Percentiles rank a stretch among this genome's conserved stretches.
Conservation (phyloP, 2,329 filamentous ascomycete genomes). For the Aspergillus luchuensis region DNA sequence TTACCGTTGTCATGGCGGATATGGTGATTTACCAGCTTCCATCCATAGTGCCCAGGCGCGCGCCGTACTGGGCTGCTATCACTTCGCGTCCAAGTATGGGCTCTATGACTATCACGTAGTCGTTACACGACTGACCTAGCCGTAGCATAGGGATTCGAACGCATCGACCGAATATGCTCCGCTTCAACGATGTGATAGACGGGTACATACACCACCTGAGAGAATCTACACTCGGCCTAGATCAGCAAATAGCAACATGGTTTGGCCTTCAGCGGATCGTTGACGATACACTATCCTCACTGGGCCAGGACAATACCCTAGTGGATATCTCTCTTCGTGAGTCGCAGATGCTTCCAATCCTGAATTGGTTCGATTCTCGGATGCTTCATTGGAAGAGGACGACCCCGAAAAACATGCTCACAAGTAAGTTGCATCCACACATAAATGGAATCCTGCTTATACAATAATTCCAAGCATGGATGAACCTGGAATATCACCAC, state of each 20-base stretch:
- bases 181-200: slow-evolving; percentile 1
- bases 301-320: background rate
- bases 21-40: background rate
- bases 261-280: slow-evolving; percentile 2
- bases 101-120: background rate
- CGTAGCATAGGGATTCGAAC: slow-evolving; percentile 2
- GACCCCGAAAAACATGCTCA: background rate
- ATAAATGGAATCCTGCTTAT: background rate
- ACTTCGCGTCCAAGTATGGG: slow-evolving; percentile 6
- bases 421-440: background rate
- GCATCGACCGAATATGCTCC: slow-evolving; percentile 7
- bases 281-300: background rate
- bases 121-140: background rate
- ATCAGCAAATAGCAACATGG: slow-evolving; percentile 7
- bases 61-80: slow-evolving; percentile 4
- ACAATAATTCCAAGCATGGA: background rate
- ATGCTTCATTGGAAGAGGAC: slow-evolving; percentile 5
- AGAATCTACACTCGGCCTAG: background rate
- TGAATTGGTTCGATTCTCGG: slow-evolving; percentile 7
- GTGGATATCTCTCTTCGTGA: background rate
- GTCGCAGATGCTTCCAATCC: slow-evolving; percentile 4
- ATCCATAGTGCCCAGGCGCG: slow-evolving; percentile 1
- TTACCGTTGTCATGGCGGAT: background rate
- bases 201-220: background rate
- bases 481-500: slow-evolving; percentile 24